These are phyloP conservation scores for Escallonia herrerae DNA, from an alignment of 129 eudicot species.

Conservation along the genomic window DNA sequence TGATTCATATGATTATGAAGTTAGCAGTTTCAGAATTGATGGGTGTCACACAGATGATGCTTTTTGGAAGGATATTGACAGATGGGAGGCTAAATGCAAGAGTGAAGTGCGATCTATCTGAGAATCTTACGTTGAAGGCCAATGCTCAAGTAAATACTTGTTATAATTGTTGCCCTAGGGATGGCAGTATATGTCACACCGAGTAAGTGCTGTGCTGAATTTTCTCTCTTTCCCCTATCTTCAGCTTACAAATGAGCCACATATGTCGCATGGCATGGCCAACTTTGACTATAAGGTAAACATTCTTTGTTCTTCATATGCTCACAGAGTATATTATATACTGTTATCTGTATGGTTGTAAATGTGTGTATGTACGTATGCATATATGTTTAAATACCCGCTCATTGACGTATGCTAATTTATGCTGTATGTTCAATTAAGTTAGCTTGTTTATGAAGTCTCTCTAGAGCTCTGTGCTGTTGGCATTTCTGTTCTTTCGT, in stretches of 20 bases:
- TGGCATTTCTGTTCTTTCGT: neutral
- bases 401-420: neutral
- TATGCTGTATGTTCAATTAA: neutral
- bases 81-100: conserved; percentile 95
- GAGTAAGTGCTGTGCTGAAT: no score
- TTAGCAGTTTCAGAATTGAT: conserved; percentile 12
- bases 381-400: neutral
- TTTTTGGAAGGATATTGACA: conserved; percentile 76
- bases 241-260: conserved; percentile 91
- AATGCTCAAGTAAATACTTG: conserved; percentile 68
- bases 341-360: neutral
- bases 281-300: conserved; percentile 88
- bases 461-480: neutral
- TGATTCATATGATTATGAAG: neutral
- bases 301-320: conserved; percentile 1
- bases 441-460: neutral
- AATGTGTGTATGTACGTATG: neutral
- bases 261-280: conserved; percentile 93
- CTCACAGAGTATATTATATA: no score
- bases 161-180: neutral
- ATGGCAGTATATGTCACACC: neutral
- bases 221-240: conserved; percentile 9
- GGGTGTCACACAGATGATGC: conserved; percentile 67
- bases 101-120: conserved; percentile 79
- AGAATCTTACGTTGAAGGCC: conserved; percentile 76